Evolutionary conservation across 352 stramenopile genomes (phyloP).

Genomic region (Globisporangium recalcitrans): DNA sequence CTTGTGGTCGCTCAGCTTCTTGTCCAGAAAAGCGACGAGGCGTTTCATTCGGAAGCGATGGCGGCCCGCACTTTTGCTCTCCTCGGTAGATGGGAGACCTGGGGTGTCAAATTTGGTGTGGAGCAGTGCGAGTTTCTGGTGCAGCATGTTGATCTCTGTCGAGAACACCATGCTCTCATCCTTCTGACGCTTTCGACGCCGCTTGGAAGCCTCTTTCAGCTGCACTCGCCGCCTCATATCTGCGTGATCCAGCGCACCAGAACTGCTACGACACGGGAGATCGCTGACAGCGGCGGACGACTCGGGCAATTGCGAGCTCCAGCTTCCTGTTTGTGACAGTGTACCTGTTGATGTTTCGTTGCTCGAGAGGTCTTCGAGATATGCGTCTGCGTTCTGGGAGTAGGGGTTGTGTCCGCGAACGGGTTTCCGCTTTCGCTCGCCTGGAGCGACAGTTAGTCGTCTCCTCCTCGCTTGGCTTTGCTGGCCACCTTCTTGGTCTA

Average conservation of each 20-base stretch:
- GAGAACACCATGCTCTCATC: conserved; percentile 31
- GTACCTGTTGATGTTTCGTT: neutral
- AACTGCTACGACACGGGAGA: neutral
- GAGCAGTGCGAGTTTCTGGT: conserved; percentile 30
- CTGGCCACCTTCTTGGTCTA: neutral
- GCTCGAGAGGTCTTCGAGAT: neutral
- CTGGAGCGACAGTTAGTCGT: neutral
- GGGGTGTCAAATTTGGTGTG: conserved; percentile 14
- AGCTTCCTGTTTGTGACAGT: neutral
- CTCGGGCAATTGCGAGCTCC: neutral
- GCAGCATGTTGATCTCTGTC: conserved; percentile 27
- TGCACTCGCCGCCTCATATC: conserved; percentile 6
- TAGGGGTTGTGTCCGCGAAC: neutral
- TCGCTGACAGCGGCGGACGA: neutral
- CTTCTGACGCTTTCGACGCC: conserved; percentile 47
- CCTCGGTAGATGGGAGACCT: neutral
- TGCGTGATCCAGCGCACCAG: neutral
- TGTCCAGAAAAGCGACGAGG: conserved; percentile 26
- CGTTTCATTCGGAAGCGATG: conserved; percentile 36
- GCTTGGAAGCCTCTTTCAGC: conserved; percentile 20
- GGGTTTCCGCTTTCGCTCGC: neutral
- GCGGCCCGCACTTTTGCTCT: neutral
- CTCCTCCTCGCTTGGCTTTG: neutral
- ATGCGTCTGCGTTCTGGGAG: neutral
- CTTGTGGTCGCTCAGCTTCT: conserved; percentile 45